Conservation (phyloP, 768 basidiomycete genomes). For the Leccinellum albellum region DNA sequence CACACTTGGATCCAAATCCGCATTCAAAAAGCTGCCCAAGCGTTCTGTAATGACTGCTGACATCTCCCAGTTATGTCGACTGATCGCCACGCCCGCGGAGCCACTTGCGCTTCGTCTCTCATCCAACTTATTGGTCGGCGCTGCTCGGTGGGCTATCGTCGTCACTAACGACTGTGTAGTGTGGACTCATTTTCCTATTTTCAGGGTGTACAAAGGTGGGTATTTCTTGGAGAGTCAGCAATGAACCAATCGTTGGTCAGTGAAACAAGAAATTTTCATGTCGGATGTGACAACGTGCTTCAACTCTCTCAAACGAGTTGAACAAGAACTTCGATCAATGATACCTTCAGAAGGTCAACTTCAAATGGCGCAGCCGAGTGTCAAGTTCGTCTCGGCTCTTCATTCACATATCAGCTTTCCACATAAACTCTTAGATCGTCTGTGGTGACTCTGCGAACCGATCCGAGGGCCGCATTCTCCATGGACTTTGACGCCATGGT, state of each 20-base stretch:
- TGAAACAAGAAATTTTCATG: constrained; percentile 81
- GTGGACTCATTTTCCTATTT: constrained; percentile 1
- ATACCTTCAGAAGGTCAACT: constrained; percentile 48
- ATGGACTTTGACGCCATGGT: constrained; percentile 67
- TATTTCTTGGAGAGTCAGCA: neutral
- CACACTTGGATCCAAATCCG: constrained; percentile 83
- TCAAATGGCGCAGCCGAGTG: constrained; percentile 67
- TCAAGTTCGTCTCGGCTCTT: constrained; percentile 45
- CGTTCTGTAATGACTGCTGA: constrained; percentile 83
- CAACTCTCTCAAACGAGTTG: constrained; percentile 71
- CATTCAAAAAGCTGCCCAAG: constrained; percentile 78
- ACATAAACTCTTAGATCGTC: constrained; percentile 38
- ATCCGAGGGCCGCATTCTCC: constrained; percentile 45
- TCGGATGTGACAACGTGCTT: constrained; percentile 79
- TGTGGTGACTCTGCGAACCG: constrained; percentile 48
- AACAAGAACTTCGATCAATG: constrained; percentile 57
- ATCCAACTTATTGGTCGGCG: constrained; percentile 87
- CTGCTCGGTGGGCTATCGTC: constrained; percentile 59
- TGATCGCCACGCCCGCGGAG: constrained; percentile 80
- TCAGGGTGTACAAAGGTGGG: constrained; percentile 49
- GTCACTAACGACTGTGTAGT: neutral
- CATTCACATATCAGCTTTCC: neutral
- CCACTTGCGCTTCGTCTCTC: constrained; percentile 84
- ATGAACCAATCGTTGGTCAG: constrained; percentile 34
- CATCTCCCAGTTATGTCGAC: constrained; percentile 72